Conservation (phyloP, 345 rosid species). For the Pelargonium nanum region DNA sequence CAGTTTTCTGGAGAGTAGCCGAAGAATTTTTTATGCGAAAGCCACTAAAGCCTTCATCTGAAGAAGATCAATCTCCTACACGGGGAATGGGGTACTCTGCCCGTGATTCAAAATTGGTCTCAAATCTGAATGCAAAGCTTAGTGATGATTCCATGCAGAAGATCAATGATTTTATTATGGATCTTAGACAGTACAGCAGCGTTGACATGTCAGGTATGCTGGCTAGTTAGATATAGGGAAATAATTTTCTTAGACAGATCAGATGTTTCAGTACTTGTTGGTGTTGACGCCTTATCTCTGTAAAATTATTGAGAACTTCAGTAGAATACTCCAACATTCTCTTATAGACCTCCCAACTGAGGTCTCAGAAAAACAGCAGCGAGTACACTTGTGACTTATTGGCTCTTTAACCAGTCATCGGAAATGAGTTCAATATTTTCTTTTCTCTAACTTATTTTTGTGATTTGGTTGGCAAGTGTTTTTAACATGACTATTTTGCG, state of each 20-base stretch:
- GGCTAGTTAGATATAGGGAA: slow-evolving; percentile 1
- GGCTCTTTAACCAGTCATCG: too few species aligned
- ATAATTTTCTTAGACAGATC: background rate
- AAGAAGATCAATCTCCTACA: slow-evolving; percentile 34
- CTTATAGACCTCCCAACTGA: too few species aligned
- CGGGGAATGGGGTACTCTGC: slow-evolving; percentile 69
- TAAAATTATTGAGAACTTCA: background rate
- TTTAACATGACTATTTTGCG: background rate
- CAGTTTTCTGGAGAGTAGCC: slow-evolving; percentile 91
- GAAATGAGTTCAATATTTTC: too few species aligned
- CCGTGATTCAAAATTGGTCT: slow-evolving; percentile 67
- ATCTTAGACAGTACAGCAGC: slow-evolving; percentile 56
- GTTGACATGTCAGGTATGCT: slow-evolving; percentile 93
- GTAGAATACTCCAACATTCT: background rate
- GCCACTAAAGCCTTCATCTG: slow-evolving; percentile 26
- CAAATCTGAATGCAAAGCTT: slow-evolving; percentile 52
- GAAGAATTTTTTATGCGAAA: slow-evolving; percentile 56
- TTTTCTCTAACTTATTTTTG: too few species aligned
- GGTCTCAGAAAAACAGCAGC: too few species aligned
- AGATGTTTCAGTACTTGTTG: background rate
- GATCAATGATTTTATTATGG: slow-evolving; percentile 76
- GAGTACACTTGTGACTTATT: too few species aligned
- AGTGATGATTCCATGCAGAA: slow-evolving; percentile 65
- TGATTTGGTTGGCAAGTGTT: background rate
- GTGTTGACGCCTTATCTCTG: background rate